Conservation (phyloP, 1,284 basidiomycete species). For the Apiotrichum akiyoshidainum region DNA sequence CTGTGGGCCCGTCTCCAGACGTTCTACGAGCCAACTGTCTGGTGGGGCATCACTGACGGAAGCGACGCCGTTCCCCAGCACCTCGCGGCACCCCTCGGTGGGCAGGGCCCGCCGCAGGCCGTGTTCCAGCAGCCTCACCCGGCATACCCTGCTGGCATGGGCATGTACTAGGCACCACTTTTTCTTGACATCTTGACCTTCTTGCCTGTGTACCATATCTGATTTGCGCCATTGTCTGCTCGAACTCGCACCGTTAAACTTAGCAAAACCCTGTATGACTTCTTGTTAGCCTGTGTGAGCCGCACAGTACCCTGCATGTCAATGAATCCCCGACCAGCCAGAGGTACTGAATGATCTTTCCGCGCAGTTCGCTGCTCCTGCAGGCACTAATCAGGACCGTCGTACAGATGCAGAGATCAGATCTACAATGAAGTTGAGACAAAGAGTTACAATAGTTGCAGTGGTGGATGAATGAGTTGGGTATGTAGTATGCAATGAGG, state of each 20-base stretch:
- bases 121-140: not conserved
- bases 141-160: not conserved
- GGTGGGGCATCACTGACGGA: constrained; percentile 14
- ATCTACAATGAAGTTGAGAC: no score
- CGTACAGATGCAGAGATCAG: no score
- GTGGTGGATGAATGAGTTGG: not conserved
- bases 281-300: no score
- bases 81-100: not conserved
- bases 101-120: not conserved
- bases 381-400: no score
- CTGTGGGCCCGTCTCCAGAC: constrained; percentile 44
- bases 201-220: no score
- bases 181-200: no score
- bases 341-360: no score
- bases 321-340: no score
- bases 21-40: constrained; percentile 39
- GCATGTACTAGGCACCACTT: not conserved
- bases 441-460: no score
- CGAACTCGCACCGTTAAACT: not conserved
- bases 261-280: not conserved
- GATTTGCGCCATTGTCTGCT: not conserved
- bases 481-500: not conserved
- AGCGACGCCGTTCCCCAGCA: not conserved
- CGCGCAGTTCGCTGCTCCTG: no score
- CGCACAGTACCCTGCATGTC: no score